A percentile compares a stretch with the other conserved stretches of the same genome.
Conservation (phyloP, 2,329 filamentous ascomycete genomes). For the Cytospora chrysosperma region DNA sequence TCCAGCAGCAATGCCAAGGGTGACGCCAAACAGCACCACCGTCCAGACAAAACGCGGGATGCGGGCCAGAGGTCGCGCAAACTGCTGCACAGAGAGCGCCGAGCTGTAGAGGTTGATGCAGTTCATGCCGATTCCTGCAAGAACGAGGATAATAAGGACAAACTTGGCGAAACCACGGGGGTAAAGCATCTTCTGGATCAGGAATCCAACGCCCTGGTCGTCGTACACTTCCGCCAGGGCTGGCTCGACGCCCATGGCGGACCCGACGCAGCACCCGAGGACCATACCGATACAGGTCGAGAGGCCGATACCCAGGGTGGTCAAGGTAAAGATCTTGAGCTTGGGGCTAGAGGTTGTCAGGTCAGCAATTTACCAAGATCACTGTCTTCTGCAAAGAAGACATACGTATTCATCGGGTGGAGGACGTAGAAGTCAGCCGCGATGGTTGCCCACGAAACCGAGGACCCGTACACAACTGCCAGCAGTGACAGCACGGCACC, state of each 20-base stretch:
- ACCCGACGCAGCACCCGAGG: conserved; percentile 43
- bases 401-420: conserved; percentile 42
- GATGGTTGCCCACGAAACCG: conserved; percentile 47
- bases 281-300: conserved; percentile 50
- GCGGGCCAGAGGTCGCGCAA: conserved; percentile 41
- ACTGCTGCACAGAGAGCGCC: conserved; percentile 39
- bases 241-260: conserved; percentile 39
- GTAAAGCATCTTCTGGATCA: conserved; percentile 44
- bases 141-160: conserved; percentile 36
- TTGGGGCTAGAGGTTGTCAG: conserved; percentile 30
- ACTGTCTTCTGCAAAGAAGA: background rate
- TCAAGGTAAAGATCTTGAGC: conserved; percentile 48
- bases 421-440: conserved; percentile 46
- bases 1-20: conserved; percentile 44
- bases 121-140: conserved; percentile 46
- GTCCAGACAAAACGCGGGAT: conserved; percentile 50
- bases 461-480: conserved; percentile 47
- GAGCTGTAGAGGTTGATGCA: conserved; percentile 43
- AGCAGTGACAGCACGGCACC: conserved; percentile 44
- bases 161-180: conserved; percentile 46
- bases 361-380: background rate
- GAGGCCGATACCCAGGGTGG: conserved; percentile 44
- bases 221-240: conserved; percentile 40
- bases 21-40: conserved; percentile 42
- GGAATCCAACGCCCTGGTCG: conserved; percentile 41